Percentiles rank a stretch among this genome's conserved stretches.
phyloP scores from a whole-genome alignment of 257 asterid genomes.

The Salvia rosmarinus region DNA sequence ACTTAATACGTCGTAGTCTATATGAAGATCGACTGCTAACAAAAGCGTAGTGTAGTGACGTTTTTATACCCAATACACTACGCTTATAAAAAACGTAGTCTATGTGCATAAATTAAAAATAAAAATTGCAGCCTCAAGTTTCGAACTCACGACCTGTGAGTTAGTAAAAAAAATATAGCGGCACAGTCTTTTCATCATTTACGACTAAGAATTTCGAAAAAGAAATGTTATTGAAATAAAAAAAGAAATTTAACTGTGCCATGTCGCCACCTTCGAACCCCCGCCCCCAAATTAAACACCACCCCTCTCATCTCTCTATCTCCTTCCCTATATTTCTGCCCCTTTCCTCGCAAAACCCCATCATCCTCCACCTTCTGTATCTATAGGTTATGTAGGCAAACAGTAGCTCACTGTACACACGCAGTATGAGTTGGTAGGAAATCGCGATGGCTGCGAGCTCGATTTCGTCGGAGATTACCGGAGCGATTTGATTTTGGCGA shows the following conservation, averaged over 20 bases:
- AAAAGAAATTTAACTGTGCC: constrained; percentile 33
- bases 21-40: too few relatives aligned
- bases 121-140: too few relatives aligned
- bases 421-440: constrained; percentile 27
- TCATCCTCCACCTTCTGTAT: constrained; percentile 40
- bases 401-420: constrained; percentile 23
- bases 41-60: too few relatives aligned
- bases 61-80: too few relatives aligned
- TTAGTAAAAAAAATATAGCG: constrained; percentile 12
- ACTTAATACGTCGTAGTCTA: too few relatives aligned
- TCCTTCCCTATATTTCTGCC: constrained; percentile 33
- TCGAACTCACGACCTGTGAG: too few relatives aligned
- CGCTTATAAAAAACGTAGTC: too few relatives aligned
- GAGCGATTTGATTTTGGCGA: constrained; percentile 31
- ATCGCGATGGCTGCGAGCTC: constrained; percentile 23
- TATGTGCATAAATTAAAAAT: too few relatives aligned
- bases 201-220: not conserved
- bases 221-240: not conserved
- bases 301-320: constrained; percentile 33
- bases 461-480: constrained; percentile 31
- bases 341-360: constrained; percentile 37
- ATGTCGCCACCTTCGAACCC: constrained; percentile 48
- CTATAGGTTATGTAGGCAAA: constrained; percentile 27
- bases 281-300: constrained; percentile 40
- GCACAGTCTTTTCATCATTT: constrained; percentile 2